Conservation (phyloP, 1,284 basidiomycete species). For the Rhodotorula sp. region DNA sequence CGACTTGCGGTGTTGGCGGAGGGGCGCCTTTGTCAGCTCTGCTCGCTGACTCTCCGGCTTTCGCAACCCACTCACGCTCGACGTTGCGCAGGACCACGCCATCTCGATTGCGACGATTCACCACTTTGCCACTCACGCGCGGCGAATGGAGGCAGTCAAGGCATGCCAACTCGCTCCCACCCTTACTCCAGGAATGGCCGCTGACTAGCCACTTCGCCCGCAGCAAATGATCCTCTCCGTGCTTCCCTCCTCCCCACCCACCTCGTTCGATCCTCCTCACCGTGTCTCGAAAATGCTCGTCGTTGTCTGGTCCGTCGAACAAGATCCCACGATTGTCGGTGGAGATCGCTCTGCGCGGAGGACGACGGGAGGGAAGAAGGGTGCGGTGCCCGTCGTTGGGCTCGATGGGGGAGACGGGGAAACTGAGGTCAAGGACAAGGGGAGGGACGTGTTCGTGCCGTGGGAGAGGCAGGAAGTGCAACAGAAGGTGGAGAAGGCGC, state of each 20-base stretch:
- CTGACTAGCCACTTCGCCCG: conserved; percentile 2
- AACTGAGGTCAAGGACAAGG: conserved; percentile 30
- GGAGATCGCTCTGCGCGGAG: conserved; percentile 28
- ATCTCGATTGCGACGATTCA: conserved; percentile 95
- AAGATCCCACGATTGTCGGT: conserved; percentile 57
- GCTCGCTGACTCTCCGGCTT: not conserved
- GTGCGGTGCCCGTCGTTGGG: conserved; percentile 17
- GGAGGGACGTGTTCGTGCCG: conserved; percentile 69
- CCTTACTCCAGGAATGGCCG: no score
- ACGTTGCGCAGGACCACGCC: conserved; percentile 72
- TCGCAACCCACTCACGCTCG: not conserved
- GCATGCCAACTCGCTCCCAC: conserved; percentile 51
- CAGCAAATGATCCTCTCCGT: conserved; percentile 41
- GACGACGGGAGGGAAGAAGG: conserved; percentile 29
- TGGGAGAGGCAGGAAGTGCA: conserved; percentile 57
- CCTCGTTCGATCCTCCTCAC: conserved; percentile 51
- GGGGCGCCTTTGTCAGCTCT: conserved; percentile 67
- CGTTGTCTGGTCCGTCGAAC: conserved; percentile 98
- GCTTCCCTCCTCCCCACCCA: conserved; percentile 38
- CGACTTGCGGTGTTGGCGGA: conserved; percentile 64
- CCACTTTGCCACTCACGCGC: conserved; percentile 74
- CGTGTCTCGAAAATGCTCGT: conserved; percentile 61
- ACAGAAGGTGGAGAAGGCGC: conserved; percentile 51
- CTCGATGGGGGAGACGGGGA: not conserved
- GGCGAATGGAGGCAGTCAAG: conserved; percentile 70